Conservation (phyloP, 192 early-diverging fungal genomes). For the Entomortierella beljakovae region DNA sequence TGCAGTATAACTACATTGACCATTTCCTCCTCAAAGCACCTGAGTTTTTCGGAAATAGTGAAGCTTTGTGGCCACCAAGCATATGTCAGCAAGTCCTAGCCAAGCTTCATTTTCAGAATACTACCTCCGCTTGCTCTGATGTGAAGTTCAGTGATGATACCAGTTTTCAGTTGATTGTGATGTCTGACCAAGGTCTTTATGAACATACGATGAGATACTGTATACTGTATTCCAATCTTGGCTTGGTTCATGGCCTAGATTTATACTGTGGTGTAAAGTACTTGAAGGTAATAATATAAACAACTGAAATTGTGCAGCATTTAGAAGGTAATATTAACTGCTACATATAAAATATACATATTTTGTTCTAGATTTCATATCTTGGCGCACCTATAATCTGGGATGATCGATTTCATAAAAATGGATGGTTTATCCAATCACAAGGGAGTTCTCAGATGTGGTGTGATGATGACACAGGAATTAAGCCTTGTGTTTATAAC, state of each 20-base stretch:
- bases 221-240: neutral
- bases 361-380: neutral
- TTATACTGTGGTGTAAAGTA: too few relatives aligned
- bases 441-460: neutral
- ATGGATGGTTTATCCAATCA: neutral
- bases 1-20: neutral
- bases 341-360: too few relatives aligned
- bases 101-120: neutral
- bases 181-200: neutral
- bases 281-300: too few relatives aligned
- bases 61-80: neutral
- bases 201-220: neutral
- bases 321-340: too few relatives aligned
- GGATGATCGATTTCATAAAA: neutral
- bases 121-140: neutral
- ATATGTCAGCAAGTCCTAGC: neutral
- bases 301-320: too few relatives aligned
- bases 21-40: too few relatives aligned
- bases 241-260: too few relatives aligned
- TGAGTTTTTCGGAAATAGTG: neutral
- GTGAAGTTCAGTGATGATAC: neutral
- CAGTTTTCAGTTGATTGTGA: neutral
- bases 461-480: neutral
- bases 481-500: neutral
- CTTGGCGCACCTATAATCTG: neutral